Percentiles rank a stretch among this genome's conserved stretches.
Evolutionary conservation across 2,329 filamentous ascomycete species (phyloP).

Genomic region (Calycina herbarum): DNA sequence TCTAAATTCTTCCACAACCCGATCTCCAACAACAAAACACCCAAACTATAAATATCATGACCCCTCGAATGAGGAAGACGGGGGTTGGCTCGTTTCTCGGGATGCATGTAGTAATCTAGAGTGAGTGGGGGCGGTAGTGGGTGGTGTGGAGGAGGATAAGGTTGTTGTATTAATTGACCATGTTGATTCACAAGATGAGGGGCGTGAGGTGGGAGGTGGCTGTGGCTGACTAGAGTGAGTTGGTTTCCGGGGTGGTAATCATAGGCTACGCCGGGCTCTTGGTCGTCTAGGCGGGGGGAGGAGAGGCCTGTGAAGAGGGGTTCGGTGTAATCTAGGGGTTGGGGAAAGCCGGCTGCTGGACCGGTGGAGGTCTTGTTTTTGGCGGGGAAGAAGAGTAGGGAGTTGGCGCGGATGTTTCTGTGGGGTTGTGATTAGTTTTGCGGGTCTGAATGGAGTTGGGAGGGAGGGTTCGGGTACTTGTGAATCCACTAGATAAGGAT

Average conservation of each 20-base stretch:
- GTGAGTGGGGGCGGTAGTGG: slow-evolving; percentile 18
- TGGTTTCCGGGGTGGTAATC: slow-evolving; percentile 43
- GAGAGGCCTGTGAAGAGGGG: slow-evolving; percentile 45
- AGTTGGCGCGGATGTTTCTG: slow-evolving; percentile 39
- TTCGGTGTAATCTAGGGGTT: slow-evolving; percentile 28
- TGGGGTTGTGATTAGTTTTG: not conserved
- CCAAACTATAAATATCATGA: slow-evolving; percentile 49
- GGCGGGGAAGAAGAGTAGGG: slow-evolving; percentile 47
- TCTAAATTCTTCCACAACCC: slow-evolving; percentile 49
- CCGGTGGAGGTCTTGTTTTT: slow-evolving; percentile 36
- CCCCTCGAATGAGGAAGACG: slow-evolving; percentile 38
- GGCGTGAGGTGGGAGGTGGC: not conserved
- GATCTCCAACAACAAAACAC: slow-evolving; percentile 52
- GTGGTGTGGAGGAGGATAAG: not conserved
- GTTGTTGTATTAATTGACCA: not conserved
- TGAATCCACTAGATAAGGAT: slow-evolving; percentile 44
- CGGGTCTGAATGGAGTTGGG: not conserved
- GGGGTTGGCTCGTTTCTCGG: slow-evolving; percentile 29
- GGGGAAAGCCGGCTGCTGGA: slow-evolving; percentile 37
- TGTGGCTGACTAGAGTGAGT: slow-evolving; percentile 39
- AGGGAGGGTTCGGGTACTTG: slow-evolving; percentile 37
- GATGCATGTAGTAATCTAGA: slow-evolving; percentile 34
- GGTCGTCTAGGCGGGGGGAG: slow-evolving; percentile 40
- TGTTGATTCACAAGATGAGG: not conserved
- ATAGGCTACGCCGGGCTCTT: slow-evolving; percentile 2